A percentile compares a stretch with the other conserved stretches of the same genome.
These are phyloP conservation scores for Xylariaceae sp. DNA, from an alignment of 2,329 filamentous ascomycete species.

Conservation along the genomic window DNA sequence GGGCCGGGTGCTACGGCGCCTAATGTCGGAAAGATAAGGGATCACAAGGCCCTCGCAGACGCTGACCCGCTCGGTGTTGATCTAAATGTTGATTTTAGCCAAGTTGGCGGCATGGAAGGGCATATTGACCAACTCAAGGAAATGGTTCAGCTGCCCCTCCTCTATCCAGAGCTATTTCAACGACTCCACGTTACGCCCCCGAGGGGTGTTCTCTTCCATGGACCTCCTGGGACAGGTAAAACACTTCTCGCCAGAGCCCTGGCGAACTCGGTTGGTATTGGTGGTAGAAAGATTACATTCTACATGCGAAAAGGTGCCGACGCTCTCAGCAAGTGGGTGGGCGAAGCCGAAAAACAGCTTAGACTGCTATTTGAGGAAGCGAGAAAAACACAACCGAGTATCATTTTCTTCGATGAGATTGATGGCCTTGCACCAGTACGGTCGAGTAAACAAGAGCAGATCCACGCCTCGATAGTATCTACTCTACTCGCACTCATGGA, in stretches of 20 bases:
- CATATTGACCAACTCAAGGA: slow-evolving; percentile 98
- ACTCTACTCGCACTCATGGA: slow-evolving; percentile 94
- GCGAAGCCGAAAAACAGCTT: slow-evolving; percentile 93
- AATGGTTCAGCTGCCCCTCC: slow-evolving; percentile 91
- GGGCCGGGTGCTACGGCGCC: slow-evolving; percentile 51
- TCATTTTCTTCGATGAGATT: slow-evolving; percentile 99
- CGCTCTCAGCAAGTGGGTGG: slow-evolving; percentile 97
- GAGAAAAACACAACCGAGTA: slow-evolving; percentile 91
- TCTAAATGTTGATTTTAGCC: slow-evolving; percentile 86
- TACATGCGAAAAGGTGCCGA: slow-evolving; percentile 99
- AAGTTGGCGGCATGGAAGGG: slow-evolving; percentile 85
- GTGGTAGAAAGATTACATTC: slow-evolving; percentile 93
- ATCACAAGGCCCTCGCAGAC: slow-evolving; percentile 86
- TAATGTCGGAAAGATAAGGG: slow-evolving; percentile 90
- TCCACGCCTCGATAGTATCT: slow-evolving; percentile 95
- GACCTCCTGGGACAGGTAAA: slow-evolving; percentile 95
- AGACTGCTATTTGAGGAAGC: slow-evolving; percentile 93
- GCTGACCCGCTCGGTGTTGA: slow-evolving; percentile 93
- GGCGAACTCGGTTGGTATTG: slow-evolving; percentile 82
- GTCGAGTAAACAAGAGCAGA: slow-evolving; percentile 98
- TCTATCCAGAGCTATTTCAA: slow-evolving; percentile 92
- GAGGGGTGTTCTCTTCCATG: slow-evolving; percentile 92
- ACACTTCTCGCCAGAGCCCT: slow-evolving; percentile 91
- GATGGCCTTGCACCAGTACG: slow-evolving; percentile 93
- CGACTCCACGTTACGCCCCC: slow-evolving; percentile 91